Conservation (phyloP, 768 basidiomycete genomes). For the Crepidotus variabilis region DNA sequence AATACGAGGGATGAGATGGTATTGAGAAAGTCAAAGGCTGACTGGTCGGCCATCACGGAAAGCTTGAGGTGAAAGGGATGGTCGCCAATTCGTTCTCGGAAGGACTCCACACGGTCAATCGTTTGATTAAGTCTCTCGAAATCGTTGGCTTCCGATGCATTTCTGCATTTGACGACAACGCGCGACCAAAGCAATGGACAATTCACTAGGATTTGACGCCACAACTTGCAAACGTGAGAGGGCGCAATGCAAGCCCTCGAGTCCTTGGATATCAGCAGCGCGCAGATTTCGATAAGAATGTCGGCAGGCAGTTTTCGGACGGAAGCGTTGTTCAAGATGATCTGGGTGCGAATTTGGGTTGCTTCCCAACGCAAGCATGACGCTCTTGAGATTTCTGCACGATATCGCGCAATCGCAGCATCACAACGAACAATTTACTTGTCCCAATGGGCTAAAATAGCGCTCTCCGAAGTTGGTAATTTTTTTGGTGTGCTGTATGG, state of each 20-base stretch:
- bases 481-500: too few species aligned
- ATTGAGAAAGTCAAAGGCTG: too few species aligned
- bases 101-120: background rate
- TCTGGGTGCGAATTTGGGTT: too few species aligned
- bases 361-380: too few species aligned
- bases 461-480: too few species aligned
- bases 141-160: background rate
- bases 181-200: background rate
- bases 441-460: too few species aligned
- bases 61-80: background rate
- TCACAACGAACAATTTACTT: too few species aligned
- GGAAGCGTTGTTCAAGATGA: background rate
- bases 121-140: background rate
- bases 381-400: too few species aligned
- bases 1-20: too few species aligned
- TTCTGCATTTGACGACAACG: background rate
- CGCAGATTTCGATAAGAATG: background rate
- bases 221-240: background rate
- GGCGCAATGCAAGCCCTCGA: background rate
- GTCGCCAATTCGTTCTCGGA: background rate
- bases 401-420: too few species aligned
- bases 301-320: background rate
- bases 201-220: background rate
- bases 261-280: background rate
- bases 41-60: too few species aligned